A percentile compares a stretch with the other conserved stretches of the same genome.
These are phyloP conservation scores for Cicer yamashitae DNA, from an alignment of 306 rosid species.

Conservation along the genomic window DNA sequence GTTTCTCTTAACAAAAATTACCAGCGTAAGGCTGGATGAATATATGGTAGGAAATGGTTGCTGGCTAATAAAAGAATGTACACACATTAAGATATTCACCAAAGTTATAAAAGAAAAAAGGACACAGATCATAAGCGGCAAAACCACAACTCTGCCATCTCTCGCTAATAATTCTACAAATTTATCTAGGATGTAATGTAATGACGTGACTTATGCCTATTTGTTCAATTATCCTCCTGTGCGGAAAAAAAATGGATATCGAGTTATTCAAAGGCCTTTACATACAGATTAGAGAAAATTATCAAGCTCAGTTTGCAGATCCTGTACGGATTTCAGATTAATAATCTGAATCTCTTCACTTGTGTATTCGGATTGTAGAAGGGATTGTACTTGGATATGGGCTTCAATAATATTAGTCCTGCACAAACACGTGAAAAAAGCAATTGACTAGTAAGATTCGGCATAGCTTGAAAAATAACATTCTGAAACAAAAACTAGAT, in stretches of 20 bases:
- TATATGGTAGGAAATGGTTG: constrained; percentile 8
- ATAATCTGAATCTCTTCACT: constrained; percentile 74
- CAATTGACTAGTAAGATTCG: constrained; percentile 20
- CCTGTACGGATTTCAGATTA: constrained; percentile 69
- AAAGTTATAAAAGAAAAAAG: not conserved
- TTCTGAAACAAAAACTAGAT: constrained; percentile 32
- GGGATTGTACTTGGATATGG: constrained; percentile 76
- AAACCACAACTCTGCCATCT: constrained; percentile 39
- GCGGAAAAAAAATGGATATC: constrained; percentile 17
- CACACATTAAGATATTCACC: constrained; percentile 29
- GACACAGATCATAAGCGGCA: constrained; percentile 26
- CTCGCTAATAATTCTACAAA: constrained; percentile 47
- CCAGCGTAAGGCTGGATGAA: constrained; percentile 16
- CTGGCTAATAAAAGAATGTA: constrained; percentile 41
- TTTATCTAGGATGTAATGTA: constrained; percentile 36
- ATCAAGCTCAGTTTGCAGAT: constrained; percentile 78
- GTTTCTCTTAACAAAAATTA: not conserved
- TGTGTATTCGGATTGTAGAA: constrained; percentile 81
- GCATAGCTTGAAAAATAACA: constrained; percentile 30
- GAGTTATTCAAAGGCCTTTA: constrained; percentile 36
- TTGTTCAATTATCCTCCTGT: constrained; percentile 33
- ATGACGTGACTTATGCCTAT: constrained; percentile 27
- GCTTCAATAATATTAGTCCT: constrained; percentile 97
- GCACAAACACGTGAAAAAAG: constrained; percentile 12
- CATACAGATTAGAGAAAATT: constrained; percentile 56